These are phyloP conservation scores for Aspergillus hancockii DNA, from an alignment of 495 filamentous ascomycete genomes.

Conservation along the genomic window DNA sequence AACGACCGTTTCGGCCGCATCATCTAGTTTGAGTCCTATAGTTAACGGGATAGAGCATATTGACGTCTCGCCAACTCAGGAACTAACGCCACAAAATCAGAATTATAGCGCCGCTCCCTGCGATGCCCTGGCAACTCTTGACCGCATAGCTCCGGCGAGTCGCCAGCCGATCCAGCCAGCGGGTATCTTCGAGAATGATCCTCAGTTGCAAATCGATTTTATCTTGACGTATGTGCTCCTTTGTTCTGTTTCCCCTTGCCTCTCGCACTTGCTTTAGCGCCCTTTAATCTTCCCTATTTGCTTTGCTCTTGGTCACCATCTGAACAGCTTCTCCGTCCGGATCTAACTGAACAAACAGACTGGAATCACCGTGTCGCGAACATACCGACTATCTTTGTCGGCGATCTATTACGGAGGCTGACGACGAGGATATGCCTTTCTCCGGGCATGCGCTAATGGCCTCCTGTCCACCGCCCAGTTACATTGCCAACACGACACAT, in stretches of 20 bases:
- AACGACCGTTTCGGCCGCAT: slow-evolving; percentile 35
- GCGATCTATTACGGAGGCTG: slow-evolving; percentile 47
- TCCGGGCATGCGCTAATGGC: slow-evolving; percentile 91
- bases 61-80: slow-evolving; percentile 35
- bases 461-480: slow-evolving; percentile 70
- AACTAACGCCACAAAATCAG: slow-evolving; percentile 34
- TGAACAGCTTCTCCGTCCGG: background rate
- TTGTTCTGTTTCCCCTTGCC: slow-evolving; percentile 1
- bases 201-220: slow-evolving; percentile 89
- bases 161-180: slow-evolving; percentile 39
- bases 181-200: slow-evolving; percentile 70
- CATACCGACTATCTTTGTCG: slow-evolving; percentile 73
- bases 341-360: slow-evolving; percentile 49
- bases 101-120: slow-evolving; percentile 28
- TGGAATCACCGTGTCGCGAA: slow-evolving; percentile 93
- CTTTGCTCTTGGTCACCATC: background rate
- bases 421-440: slow-evolving; percentile 53
- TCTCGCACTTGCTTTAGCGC: slow-evolving; percentile 16
- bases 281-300: background rate
- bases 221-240: slow-evolving; percentile 80
- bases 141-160: slow-evolving; percentile 28
- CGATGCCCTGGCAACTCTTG: slow-evolving; percentile 35
- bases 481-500: slow-evolving; percentile 44
- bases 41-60: slow-evolving; percentile 36
- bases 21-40: slow-evolving; percentile 37